Percentiles rank a stretch among this genome's conserved stretches.
Evolutionary conservation across 2,329 filamentous ascomycete species (phyloP).

Genomic region (Ophioceras dolichostomum): DNA sequence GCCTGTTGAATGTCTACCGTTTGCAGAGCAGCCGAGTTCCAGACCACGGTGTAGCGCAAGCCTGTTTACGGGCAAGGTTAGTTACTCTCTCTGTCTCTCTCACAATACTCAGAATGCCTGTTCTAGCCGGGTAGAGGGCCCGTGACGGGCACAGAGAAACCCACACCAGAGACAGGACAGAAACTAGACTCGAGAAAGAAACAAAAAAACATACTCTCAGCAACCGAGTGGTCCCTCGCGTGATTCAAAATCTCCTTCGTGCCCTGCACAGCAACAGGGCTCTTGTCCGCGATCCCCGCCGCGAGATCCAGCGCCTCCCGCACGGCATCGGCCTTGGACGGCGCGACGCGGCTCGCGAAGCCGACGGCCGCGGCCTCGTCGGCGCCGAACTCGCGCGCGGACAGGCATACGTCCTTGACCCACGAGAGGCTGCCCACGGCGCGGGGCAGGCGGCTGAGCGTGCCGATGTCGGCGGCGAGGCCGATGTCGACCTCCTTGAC

Average conservation of each 20-base stretch:
- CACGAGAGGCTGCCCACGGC: constrained; percentile 58
- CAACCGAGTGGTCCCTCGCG: constrained; percentile 63
- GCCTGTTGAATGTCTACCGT: constrained; percentile 65
- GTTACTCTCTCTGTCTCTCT: no score
- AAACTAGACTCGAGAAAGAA: constrained; percentile 1
- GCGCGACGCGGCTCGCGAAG: constrained; percentile 47
- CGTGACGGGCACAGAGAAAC: no score
- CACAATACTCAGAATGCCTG: no score
- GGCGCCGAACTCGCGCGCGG: constrained; percentile 56
- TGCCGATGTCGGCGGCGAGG: constrained; percentile 68
- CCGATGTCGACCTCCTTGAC: constrained; percentile 80
- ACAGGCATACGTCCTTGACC: constrained; percentile 68
- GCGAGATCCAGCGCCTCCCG: constrained; percentile 52
- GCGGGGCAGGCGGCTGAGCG: constrained; percentile 61
- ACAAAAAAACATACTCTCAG: constrained; percentile 50
- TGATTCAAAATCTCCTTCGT: constrained; percentile 83
- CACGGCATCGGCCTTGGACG: constrained; percentile 53
- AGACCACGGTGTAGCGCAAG: constrained; percentile 71
- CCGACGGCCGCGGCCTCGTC: constrained; percentile 59
- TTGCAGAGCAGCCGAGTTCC: constrained; percentile 79
- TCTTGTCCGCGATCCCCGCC: constrained; percentile 60
- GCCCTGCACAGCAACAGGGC: constrained; percentile 74
- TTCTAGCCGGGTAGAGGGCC: no score
- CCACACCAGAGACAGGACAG: constrained; percentile 1
- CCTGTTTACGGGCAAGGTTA: constrained; percentile 34